Evolutionary conservation across 73 alveolate genomes (phyloP), one percentile per base, ranked within the genome.

Genomic region (Paramecium primaurelia): DNA sequence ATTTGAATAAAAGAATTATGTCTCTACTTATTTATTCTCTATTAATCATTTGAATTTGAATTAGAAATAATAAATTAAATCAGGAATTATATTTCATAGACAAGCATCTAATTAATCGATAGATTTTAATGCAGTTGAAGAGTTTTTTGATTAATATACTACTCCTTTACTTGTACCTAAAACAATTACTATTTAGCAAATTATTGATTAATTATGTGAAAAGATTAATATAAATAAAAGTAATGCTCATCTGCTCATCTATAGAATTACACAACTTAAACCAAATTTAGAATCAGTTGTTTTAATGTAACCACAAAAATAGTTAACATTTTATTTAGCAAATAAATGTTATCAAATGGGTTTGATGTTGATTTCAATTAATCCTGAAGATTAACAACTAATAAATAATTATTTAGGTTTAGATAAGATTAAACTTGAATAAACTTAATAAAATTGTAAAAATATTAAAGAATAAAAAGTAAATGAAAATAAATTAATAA

Each of bases 1-100:
- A 40, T 36, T 30, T 22, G 37, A 73, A 38, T 30, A 73, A 73
- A 73, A 73, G 59, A 73, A 73, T 36, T 73, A 30, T 73, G 37
- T 73, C 32, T 73, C 54, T 6, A 73, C 87, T 4, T 30, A 73
- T 73, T 6, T 73, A 36, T 73, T 73, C 26, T 14, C 68, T 32
- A 73, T 73, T 0, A 38, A 73, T 37, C 60, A 34, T 44, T 73
- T 73, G 32, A 73, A 73, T 73, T 34, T 64, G 26, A 64, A 22
- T 73, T 73, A 37, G 12, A 22, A 16, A 34, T 12, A 6, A 8
- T 20, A 40, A 36, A 73, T 73, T 37, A 73, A 40, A 73, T 12
- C 38, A 37, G 87, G 87, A 37, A 37, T 73, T 9, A 73, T 73
- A 73, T 73, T 37, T 16, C 58, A 73, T 73, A 73, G 59, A 73